Evolutionary conservation across 306 rosid species (phyloP), one percentile per base, ranked within the genome.

Genomic region (Cicer yamashitae): DNA sequence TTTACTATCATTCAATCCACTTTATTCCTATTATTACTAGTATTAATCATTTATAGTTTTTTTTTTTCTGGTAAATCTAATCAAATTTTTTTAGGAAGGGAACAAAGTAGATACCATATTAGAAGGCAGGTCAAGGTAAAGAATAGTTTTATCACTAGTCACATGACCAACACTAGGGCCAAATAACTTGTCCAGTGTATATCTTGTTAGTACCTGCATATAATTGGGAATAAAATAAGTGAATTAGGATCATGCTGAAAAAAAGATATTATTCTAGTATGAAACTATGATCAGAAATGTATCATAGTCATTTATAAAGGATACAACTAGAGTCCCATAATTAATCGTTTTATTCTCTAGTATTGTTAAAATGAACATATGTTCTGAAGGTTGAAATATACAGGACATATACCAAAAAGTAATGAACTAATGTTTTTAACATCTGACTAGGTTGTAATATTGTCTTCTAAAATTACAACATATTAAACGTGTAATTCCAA

Each of bases 101-200:
- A 69, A 30, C 60, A 67, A 80, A 78, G 84, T 81, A 72, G 70
- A 78, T 7, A 93, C 96, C 98, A 90, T 87, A 67, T 93, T 93
- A 53, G 93, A 89, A 72, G 96, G 96, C 41, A 91, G 93, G 75
- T 93, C 97, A 41, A 83, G 86, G 73, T 93, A 84, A 59, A 89
- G 75, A 82, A 89, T 65, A 12, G 79, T 89, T 43, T 67, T 70
- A 70, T 89, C 46, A 66, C 85, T 85, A 69, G 98, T 93, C 76
- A 86, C 84, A 22, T 64, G 78, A 50, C 82, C 86, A 20, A 47
- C 78, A n/a, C 70, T 77, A 0, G 93, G 94, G 37, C 96, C 96
- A 70, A 90, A 93, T 52, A 93, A 63, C 40, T 84, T 89, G 66
- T 84, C 86, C 73, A 90, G 84, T 12, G 73, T 69, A 58, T 90